These are phyloP conservation scores for Camellia oleifera DNA, from an alignment of 179 eudicot genomes.

Conservation along the genomic window DNA sequence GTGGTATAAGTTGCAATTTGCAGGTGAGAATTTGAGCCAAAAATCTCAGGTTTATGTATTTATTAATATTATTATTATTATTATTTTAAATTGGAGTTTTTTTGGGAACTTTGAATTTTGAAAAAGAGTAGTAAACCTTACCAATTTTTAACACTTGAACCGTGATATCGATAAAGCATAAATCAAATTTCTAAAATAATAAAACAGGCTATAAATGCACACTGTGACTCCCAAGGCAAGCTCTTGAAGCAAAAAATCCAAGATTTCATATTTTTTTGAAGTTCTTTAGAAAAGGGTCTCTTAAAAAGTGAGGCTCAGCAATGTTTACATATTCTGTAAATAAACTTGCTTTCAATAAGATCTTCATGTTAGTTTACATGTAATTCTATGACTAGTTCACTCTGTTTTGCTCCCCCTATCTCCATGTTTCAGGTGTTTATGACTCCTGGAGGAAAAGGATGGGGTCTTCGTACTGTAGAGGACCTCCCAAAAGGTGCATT, in stretches of 20 bases:
- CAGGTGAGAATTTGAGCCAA: slow-evolving; percentile 26
- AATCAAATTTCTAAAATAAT: too few relatives aligned
- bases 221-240: too few relatives aligned
- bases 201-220: too few relatives aligned
- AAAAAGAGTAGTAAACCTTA: too few relatives aligned
- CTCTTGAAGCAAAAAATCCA: background rate
- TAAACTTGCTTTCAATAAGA: background rate
- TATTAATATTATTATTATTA: background rate
- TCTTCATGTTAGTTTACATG: background rate
- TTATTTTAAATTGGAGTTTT: background rate
- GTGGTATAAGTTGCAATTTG: slow-evolving; percentile 37
- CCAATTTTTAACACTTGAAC: too few relatives aligned
- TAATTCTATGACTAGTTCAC: background rate
- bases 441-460: slow-evolving; percentile 47
- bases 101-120: background rate
- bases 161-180: too few relatives aligned
- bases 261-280: background rate
- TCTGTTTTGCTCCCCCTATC: background rate
- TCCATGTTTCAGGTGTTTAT: slow-evolving; percentile 38
- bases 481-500: slow-evolving; percentile 66
- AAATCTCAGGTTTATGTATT: background rate
- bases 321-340: background rate
- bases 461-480: slow-evolving; percentile 51
- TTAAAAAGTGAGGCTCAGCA: background rate
- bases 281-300: background rate